Percentiles rank a stretch among this genome's conserved stretches.
Conservation (phyloP, 2,329 filamentous ascomycete species). For the Hypocreales sp. region DNA sequence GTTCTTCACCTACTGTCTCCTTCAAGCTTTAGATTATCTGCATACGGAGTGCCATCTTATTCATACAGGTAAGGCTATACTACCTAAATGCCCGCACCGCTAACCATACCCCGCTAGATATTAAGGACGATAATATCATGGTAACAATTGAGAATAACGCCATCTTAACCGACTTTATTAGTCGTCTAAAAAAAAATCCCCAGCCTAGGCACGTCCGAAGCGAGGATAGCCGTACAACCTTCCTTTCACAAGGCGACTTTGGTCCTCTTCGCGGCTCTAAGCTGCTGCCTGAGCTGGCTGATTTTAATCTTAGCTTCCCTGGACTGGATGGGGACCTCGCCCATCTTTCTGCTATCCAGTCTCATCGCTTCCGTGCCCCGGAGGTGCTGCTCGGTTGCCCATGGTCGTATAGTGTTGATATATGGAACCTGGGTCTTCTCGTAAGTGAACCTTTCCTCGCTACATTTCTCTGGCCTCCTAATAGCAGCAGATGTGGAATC, state of each 20-base stretch:
- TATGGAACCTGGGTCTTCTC: constrained; percentile 10
- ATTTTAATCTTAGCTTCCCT: constrained; percentile 7
- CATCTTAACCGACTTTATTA: constrained; percentile 4
- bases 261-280: constrained; percentile 4
- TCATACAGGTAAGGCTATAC: constrained; percentile 6
- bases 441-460: constrained; percentile 3
- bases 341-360: constrained; percentile 8
- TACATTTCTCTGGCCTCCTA: neutral
- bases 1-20: constrained; percentile 6
- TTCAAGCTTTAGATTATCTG: constrained; percentile 7
- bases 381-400: constrained; percentile 10
- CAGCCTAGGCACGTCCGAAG: constrained; percentile 3
- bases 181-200: neutral
- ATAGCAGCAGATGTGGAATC: constrained; percentile 9
- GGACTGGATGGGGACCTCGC: constrained; percentile 2
- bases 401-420: constrained; percentile 7
- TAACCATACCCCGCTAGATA: constrained; percentile 4
- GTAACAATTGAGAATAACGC: constrained; percentile 7
- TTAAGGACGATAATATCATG: constrained; percentile 10
- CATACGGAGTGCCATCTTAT: constrained; percentile 7
- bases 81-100: neutral
- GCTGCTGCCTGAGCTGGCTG: constrained; percentile 6
- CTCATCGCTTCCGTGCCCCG: constrained; percentile 9
- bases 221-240: constrained; percentile 5
- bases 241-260: constrained; percentile 7